Percentiles rank a stretch among this genome's conserved stretches.
phyloP scores from a whole-genome alignment of 2,329 filamentous ascomycete genomes.

The Pseudocercospora fijiensis region DNA sequence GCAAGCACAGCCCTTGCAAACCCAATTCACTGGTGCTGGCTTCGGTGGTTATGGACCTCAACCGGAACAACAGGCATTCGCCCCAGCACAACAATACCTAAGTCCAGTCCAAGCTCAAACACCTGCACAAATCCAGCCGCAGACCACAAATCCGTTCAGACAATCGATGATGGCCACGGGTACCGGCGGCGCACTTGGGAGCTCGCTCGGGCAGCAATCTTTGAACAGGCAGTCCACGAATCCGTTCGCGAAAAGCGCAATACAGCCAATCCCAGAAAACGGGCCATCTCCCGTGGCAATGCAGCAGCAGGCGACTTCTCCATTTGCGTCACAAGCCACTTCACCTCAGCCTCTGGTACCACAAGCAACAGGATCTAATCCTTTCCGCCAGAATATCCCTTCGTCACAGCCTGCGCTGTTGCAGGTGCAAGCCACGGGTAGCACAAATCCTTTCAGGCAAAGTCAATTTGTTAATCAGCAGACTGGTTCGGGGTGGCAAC shows the following conservation, averaged over 20 bases:
- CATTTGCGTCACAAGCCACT: constrained; percentile 22
- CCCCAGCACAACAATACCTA: constrained; percentile 33
- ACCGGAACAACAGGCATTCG: constrained; percentile 54
- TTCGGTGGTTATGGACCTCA: constrained; percentile 79
- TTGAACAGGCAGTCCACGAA: constrained; percentile 39
- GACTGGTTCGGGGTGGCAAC: constrained; percentile 87
- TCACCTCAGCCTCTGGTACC: constrained; percentile 51
- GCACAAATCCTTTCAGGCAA: constrained; percentile 92
- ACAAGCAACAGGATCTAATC: constrained; percentile 69
- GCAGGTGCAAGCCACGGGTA: constrained; percentile 76
- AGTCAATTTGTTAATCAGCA: constrained; percentile 84
- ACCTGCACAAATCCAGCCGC: constrained; percentile 42
- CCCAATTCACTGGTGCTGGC: constrained; percentile 69
- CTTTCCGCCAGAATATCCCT: constrained; percentile 59
- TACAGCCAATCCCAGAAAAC: constrained; percentile 31
- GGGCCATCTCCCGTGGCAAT: constrained; percentile 21
- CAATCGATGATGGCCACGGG: constrained; percentile 71
- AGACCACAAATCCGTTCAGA: constrained; percentile 85
- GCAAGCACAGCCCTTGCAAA: constrained; percentile 54
- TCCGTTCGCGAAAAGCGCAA: constrained; percentile 62
- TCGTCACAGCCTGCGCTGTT: constrained; percentile 49
- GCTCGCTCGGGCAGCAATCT: constrained; percentile 21
- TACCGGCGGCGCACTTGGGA: constrained; percentile 15
- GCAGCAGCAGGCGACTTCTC: constrained; percentile 21
- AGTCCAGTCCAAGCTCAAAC: constrained; percentile 38